Evolutionary conservation across 1,284 basidiomycete genomes (phyloP).

Genomic region (Ceratobasidium sp.): DNA sequence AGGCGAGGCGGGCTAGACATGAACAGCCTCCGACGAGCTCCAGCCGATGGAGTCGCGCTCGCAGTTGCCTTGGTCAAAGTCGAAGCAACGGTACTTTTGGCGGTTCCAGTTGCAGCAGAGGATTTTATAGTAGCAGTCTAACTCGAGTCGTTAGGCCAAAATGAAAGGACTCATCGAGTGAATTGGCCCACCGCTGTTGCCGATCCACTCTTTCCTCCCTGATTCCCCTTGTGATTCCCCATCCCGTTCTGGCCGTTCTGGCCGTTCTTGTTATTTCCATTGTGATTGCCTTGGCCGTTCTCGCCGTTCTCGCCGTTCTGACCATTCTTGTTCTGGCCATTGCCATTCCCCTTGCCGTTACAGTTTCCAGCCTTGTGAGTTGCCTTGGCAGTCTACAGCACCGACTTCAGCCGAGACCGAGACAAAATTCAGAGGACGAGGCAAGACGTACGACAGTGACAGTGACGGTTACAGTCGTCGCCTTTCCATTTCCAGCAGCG

Average conservation of each 20-base stretch:
- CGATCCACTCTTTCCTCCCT: slow-evolving; percentile 20
- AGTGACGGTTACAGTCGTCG: slow-evolving; percentile 27
- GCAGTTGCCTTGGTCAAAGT: background rate
- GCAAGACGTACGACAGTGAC: slow-evolving; percentile 27
- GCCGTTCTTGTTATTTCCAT: background rate
- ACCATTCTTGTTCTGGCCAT: background rate
- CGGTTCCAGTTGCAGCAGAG: slow-evolving; percentile 4
- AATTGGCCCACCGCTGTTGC: slow-evolving; percentile 17
- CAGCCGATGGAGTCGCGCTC: no score
- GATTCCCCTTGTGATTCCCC: slow-evolving; percentile 4
- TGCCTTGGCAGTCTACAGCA: slow-evolving; percentile 6
- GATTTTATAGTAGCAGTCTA: slow-evolving; percentile 13
- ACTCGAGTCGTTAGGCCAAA: background rate
- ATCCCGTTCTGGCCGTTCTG: no score
- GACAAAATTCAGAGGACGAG: no score
- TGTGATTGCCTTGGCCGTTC: background rate
- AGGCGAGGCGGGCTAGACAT: background rate
- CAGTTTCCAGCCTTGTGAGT: background rate
- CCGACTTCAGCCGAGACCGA: background rate
- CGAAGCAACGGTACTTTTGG: background rate
- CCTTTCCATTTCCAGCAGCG: background rate
- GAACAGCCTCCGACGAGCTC: background rate
- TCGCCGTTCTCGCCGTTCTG: background rate
- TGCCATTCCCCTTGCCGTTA: slow-evolving; percentile 6
- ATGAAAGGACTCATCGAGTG: background rate